Conservation (phyloP, 1,139 yeast genomes). For the Sugiyamaella sp. region DNA sequence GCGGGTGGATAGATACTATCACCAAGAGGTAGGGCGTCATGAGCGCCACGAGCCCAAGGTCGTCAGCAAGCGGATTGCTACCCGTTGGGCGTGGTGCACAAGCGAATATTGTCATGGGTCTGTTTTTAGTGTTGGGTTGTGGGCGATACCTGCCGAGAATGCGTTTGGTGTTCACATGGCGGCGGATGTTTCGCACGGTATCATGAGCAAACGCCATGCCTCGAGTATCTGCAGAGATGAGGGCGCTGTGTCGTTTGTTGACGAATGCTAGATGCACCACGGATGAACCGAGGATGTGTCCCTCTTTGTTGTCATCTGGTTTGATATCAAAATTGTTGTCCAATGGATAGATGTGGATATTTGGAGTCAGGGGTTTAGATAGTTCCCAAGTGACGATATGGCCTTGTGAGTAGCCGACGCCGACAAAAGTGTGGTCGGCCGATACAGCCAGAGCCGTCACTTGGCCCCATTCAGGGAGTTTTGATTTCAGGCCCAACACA, state of each 20-base stretch:
- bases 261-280: slow-evolving; percentile 57
- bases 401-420: slow-evolving; percentile 52
- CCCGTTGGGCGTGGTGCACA: slow-evolving; percentile 60
- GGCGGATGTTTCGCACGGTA: slow-evolving; percentile 55
- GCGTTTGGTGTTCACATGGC: slow-evolving; percentile 53
- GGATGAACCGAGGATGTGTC: slow-evolving; percentile 55
- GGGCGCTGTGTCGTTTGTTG: slow-evolving; percentile 57
- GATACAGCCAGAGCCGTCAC: slow-evolving; percentile 54
- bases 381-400: slow-evolving; percentile 53
- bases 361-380: slow-evolving; percentile 39
- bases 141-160: slow-evolving; percentile 54
- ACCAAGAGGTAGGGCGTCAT: slow-evolving; percentile 56
- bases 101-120: slow-evolving; percentile 45
- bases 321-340: slow-evolving; percentile 29
- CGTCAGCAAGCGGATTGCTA: slow-evolving; percentile 52
- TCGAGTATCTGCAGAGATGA: slow-evolving; percentile 60
- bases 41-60: slow-evolving; percentile 62
- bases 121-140: slow-evolving; percentile 23
- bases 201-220: slow-evolving; percentile 66
- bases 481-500: slow-evolving; percentile 44
- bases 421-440: slow-evolving; percentile 54
- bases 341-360: slow-evolving; percentile 44
- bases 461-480: slow-evolving; percentile 44
- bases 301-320: slow-evolving; percentile 45
- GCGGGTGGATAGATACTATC: slow-evolving; percentile 59